Percentiles rank a stretch among this genome's conserved stretches.
These are phyloP conservation scores for Pseudofabraea citricarpa DNA, from an alignment of 2,329 filamentous ascomycete genomes.

Conservation along the genomic window DNA sequence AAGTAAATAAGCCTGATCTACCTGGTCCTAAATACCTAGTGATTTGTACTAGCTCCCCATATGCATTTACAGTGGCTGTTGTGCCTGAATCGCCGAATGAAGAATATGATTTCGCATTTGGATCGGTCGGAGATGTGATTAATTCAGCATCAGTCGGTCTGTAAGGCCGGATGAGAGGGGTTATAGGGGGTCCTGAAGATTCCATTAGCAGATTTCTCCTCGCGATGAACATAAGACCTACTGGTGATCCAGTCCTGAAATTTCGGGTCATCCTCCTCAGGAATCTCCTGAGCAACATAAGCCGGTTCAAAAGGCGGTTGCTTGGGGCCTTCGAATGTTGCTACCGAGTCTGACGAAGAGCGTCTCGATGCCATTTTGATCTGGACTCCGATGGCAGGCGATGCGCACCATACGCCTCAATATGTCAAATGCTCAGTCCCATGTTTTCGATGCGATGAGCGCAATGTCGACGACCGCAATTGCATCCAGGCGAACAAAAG, in stretches of 20 bases:
- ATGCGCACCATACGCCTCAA: too few relatives aligned
- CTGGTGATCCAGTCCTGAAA: not conserved
- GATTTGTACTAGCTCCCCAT: not conserved
- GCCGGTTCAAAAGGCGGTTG: not conserved
- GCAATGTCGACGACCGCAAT: too few relatives aligned
- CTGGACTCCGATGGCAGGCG: too few relatives aligned
- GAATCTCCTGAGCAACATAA: not conserved
- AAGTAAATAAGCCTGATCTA: not conserved
- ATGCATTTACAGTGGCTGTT: not conserved
- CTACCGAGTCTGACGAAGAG: too few relatives aligned
- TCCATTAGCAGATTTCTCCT: not conserved
- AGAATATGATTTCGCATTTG: not conserved
- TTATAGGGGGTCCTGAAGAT: not conserved
- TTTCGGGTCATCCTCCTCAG: not conserved
- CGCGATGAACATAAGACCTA: not conserved
- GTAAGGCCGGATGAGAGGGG: not conserved
- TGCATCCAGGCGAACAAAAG: too few relatives aligned
- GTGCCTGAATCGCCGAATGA: not conserved
- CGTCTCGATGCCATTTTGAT: too few relatives aligned
- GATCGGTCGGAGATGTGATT: not conserved
- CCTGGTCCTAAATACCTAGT: not conserved
- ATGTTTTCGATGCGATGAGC: too few relatives aligned
- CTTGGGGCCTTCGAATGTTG: too few relatives aligned
- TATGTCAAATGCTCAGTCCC: too few relatives aligned
- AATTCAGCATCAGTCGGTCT: not conserved